phyloP scores from a whole-genome alignment of 805 yeast species.

The Candida caryicola region DNA sequence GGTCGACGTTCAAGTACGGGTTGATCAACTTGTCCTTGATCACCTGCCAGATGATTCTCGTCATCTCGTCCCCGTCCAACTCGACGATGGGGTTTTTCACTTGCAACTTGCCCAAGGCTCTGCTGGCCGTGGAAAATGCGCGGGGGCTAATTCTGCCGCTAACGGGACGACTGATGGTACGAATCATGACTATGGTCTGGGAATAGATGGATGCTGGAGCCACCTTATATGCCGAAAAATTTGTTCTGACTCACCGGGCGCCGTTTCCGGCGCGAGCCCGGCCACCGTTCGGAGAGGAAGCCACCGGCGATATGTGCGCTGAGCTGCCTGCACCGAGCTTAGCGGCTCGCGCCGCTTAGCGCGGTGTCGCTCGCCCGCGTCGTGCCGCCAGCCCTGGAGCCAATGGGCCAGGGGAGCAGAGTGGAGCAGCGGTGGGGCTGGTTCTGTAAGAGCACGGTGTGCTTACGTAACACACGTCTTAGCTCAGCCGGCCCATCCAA shows the following conservation, averaged over 20 bases:
- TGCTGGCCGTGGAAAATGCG: conserved; percentile 4
- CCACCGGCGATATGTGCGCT: no score
- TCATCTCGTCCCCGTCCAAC: conserved; percentile 84
- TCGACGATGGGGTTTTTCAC: conserved; percentile 76
- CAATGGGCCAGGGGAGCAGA: no score
- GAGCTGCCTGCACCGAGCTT: no score
- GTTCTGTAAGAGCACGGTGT: no score
- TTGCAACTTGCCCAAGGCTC: conserved; percentile 46
- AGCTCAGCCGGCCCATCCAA: no score
- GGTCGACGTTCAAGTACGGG: conserved; percentile 70
- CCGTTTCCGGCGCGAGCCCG: conserved; percentile 3
- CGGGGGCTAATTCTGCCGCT: neutral
- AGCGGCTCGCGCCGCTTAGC: no score
- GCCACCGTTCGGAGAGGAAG: no score
- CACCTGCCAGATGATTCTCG: conserved; percentile 76
- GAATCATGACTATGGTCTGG: neutral
- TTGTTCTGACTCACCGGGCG: neutral
- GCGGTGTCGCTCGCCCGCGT: no score
- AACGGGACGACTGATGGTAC: neutral
- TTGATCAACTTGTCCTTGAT: conserved; percentile 65
- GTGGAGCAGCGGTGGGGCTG: no score
- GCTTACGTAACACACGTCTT: no score
- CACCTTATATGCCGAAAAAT: neutral
- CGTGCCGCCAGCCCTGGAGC: no score
- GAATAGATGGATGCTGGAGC: neutral